Evolutionary conservation across 257 asterid species (phyloP).

Genomic region (Pogostemon cablin): DNA sequence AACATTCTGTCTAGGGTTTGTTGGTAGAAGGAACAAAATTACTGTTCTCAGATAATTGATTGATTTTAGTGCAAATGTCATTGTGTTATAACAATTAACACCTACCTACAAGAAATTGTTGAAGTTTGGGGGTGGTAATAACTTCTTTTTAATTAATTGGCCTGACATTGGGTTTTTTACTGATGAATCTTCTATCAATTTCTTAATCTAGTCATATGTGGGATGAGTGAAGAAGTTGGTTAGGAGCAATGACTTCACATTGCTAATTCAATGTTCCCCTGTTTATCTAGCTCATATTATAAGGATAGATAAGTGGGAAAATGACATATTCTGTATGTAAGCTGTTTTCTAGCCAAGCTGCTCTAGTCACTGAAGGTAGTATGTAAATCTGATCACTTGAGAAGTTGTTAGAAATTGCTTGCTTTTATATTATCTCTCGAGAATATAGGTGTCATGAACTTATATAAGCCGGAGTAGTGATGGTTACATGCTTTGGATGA

Average conservation of each 20-base stretch:
- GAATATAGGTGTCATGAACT: not conserved
- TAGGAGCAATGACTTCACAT: not conserved
- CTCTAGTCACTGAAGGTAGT: not conserved
- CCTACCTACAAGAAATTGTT: conserved; percentile 19
- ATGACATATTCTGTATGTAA: not conserved
- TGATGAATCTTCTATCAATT: not conserved
- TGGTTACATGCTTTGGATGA: not conserved
- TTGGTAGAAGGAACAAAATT: conserved; percentile 9
- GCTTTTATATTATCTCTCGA: not conserved
- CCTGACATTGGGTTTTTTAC: conserved; percentile 8
- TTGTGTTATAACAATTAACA: not conserved
- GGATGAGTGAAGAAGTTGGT: conserved; percentile 12
- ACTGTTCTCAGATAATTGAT: conserved; percentile 19
- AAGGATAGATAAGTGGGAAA: not conserved
- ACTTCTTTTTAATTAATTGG: conserved; percentile 13
- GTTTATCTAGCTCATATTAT: not conserved
- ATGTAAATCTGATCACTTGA: not conserved
- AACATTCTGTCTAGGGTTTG: conserved; percentile 23
- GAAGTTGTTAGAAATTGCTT: not conserved
- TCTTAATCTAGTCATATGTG: conserved; percentile 28
- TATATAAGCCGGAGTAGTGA: not conserved
- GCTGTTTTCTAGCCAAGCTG: not conserved
- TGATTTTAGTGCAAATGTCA: conserved; percentile 11
- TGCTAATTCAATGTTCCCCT: not conserved
- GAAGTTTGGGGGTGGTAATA: conserved; percentile 1